Percentiles rank a stretch among this genome's conserved stretches.
Evolutionary conservation across 352 stramenopile genomes (phyloP).

Genomic region (Pythium vanterpoolii): DNA sequence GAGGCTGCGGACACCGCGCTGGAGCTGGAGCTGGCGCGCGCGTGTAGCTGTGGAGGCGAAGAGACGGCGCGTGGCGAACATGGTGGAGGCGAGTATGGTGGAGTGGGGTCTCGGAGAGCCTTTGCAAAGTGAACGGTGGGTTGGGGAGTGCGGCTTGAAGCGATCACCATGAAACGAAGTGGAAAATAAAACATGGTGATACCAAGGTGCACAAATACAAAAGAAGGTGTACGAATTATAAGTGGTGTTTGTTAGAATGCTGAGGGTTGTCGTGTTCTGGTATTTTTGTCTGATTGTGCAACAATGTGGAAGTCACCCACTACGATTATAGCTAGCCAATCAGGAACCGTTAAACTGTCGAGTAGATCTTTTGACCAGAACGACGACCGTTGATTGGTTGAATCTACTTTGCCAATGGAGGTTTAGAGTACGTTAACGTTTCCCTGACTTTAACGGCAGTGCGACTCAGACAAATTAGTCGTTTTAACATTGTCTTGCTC

Average conservation of each 20-base stretch:
- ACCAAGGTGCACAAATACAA: not conserved
- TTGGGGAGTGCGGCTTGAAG: not conserved
- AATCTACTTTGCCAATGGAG: slow-evolving; percentile 4
- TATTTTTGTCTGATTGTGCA: slow-evolving; percentile 2
- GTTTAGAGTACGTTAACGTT: not conserved
- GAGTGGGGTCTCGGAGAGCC: not conserved
- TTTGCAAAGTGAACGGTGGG: slow-evolving; percentile 22
- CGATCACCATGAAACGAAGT: not conserved
- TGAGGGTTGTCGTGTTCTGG: slow-evolving; percentile 13
- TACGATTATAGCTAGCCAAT: slow-evolving; percentile 14
- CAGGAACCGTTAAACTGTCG: slow-evolving; percentile 15
- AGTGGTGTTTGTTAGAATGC: not conserved
- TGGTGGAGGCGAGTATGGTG: slow-evolving; percentile 4
- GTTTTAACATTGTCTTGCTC: not conserved
- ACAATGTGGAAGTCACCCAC: slow-evolving; percentile 7
- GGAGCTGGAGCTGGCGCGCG: slow-evolving; percentile 24
- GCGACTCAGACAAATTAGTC: not conserved
- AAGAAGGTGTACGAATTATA: not conserved
- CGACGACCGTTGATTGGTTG: slow-evolving; percentile 7
- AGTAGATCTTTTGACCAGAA: slow-evolving; percentile 10
- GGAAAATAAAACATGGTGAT: not conserved
- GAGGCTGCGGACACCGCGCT: slow-evolving; percentile 40
- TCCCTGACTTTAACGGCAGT: not conserved
- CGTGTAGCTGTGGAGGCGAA: slow-evolving; percentile 18
- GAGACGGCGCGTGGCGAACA: slow-evolving; percentile 32